Evolutionary conservation across 306 rosid genomes (phyloP), one percentile per base, ranked within the genome.

Genomic region (Morella rubra): DNA sequence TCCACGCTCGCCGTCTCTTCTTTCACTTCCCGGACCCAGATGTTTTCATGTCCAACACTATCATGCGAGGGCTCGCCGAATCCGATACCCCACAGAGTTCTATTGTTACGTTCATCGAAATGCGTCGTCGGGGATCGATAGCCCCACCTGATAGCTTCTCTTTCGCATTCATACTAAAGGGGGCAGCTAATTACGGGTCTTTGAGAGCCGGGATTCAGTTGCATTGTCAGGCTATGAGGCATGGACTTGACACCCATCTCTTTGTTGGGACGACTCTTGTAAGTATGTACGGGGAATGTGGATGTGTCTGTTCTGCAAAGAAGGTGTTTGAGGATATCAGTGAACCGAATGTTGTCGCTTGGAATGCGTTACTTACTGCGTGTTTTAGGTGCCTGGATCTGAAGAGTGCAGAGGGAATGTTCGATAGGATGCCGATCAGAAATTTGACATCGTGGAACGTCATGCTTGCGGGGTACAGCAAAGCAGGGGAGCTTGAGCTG

Each of bases 381-480:
- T 89, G 81, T 83, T 89, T 94, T 70, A 76, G 93, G 83, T 88
- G 93, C 69, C 91, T 87, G 55, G 87, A 89, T 71, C 51, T 87
- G 42, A 69, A 68, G 76, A 86, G 76, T 53, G 90, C 85, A 0
- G 62, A 73, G 72, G 83, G 13, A 1, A 6, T 83, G 85, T 94
- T 94, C 79, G 53, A 14, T 58, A 56, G 53, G 59, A 92, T 94
- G 95, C 91, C 87, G 6, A 19, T 90, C 44, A 69, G 87, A 81
- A 87, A 94, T 80, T 81, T 81, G 87, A 91, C 97, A 4, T 86
- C 97, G 5, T 92, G 98, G 97, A 89, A 92, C 84, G 61, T 83
- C 54, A 54, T 89, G 87, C 92, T 94, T 79, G 89, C 93, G 3
- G 93, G 97, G 79, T 88, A 86, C 53, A 75, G 85, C 64, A 90